A percentile compares a stretch with the other conserved stretches of the same genome.
Evolutionary conservation across 2,329 filamentous ascomycete species (phyloP).

Genomic region (Dichotomopilus funicola): DNA sequence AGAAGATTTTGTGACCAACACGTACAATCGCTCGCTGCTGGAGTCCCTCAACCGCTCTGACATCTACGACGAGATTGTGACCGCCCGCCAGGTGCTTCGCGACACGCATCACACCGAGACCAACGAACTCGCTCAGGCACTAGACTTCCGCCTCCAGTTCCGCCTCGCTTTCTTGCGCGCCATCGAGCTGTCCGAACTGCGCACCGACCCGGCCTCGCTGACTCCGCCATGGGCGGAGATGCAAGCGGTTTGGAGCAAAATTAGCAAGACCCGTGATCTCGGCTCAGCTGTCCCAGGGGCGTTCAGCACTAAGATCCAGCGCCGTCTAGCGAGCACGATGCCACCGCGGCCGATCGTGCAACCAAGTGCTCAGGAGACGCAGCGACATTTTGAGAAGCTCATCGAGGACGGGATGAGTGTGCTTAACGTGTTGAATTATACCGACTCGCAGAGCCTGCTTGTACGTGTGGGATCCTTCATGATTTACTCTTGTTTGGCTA

Average conservation of each 20-base stretch:
- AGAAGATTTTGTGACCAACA: constrained; percentile 92
- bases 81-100: constrained; percentile 48
- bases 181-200: constrained; percentile 42
- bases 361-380: constrained; percentile 64
- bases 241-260: constrained; percentile 42
- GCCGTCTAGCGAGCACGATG: constrained; percentile 87
- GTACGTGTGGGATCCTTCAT: constrained; percentile 38
- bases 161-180: constrained; percentile 56
- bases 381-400: constrained; percentile 61
- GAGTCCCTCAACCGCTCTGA: constrained; percentile 52
- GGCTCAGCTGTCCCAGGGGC: constrained; percentile 64
- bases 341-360: constrained; percentile 86
- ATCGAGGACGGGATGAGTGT: constrained; percentile 63
- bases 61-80: constrained; percentile 48
- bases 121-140: constrained; percentile 43
- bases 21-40: constrained; percentile 75
- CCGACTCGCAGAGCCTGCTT: constrained; percentile 61
- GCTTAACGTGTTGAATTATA: constrained; percentile 48
- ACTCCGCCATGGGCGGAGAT: constrained; percentile 48
- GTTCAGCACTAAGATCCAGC: constrained; percentile 85
- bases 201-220: constrained; percentile 40
- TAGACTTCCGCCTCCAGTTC: constrained; percentile 60
- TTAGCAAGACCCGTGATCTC: constrained; percentile 55
- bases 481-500: neutral
- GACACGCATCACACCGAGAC: constrained; percentile 34